Evolutionary conservation across 768 basidiomycete genomes (phyloP).

Genomic region (Rhodosporidiobolus sp.): DNA sequence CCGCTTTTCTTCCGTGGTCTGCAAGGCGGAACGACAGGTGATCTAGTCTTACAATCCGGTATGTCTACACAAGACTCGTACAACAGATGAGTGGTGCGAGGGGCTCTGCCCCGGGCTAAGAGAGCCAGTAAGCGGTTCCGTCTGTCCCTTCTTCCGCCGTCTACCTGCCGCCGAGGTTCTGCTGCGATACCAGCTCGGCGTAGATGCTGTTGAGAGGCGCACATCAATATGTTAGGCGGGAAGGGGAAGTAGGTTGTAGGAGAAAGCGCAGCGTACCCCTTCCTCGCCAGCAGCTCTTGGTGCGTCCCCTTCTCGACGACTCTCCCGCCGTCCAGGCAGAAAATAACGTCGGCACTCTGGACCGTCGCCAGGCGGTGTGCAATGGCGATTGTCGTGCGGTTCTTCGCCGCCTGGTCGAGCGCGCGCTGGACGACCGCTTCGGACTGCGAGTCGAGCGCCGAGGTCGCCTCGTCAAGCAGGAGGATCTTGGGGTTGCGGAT

Average conservation of each 20-base stretch:
- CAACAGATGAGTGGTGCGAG: too few species aligned
- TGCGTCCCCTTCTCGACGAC: slow-evolving; percentile 32
- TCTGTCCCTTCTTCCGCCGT: too few species aligned
- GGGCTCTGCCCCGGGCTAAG: too few species aligned
- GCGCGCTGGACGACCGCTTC: slow-evolving; percentile 95
- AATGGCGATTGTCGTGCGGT: slow-evolving; percentile 83
- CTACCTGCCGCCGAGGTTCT: slow-evolving; percentile 12
- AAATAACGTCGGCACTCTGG: slow-evolving; percentile 81
- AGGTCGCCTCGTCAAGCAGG: slow-evolving; percentile 48
- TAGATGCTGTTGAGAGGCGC: slow-evolving; percentile 1
- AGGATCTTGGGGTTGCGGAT: slow-evolving; percentile 49
- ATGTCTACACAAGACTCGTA: too few species aligned
- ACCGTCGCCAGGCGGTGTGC: slow-evolving; percentile 91
- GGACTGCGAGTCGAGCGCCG: slow-evolving; percentile 82
- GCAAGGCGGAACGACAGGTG: too few species aligned
- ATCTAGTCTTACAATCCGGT: too few species aligned
- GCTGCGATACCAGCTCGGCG: slow-evolving; percentile 31
- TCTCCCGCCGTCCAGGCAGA: slow-evolving; percentile 27
- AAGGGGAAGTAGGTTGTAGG: too few species aligned
- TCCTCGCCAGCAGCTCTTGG: slow-evolving; percentile 23
- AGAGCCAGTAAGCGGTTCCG: background rate
- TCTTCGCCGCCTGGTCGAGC: slow-evolving; percentile 84
- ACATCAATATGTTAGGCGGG: too few species aligned
- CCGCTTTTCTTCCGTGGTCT: too few species aligned
- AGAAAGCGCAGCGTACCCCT: background rate